These are phyloP conservation scores for Epichloe gansuensis DNA, from an alignment of 2,329 filamentous ascomycete genomes.

Conservation along the genomic window DNA sequence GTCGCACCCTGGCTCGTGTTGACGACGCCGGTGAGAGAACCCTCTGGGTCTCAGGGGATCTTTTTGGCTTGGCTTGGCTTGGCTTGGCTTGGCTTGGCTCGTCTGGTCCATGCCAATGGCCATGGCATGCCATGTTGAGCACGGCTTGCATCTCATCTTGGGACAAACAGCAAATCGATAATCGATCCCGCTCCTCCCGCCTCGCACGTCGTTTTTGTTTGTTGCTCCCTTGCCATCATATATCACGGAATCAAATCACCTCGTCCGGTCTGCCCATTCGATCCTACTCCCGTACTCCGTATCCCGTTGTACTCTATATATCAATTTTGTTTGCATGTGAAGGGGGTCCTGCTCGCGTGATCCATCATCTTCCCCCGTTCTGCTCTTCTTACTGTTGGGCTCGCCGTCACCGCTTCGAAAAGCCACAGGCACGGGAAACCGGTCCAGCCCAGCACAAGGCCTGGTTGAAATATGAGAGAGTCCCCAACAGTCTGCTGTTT, in stretches of 20 bases:
- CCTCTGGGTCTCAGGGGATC: neutral
- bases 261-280: too few species aligned
- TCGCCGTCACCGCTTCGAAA: conserved; percentile 1
- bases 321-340: neutral
- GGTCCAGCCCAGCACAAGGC: neutral
- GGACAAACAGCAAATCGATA: too few species aligned
- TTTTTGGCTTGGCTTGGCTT: too few species aligned
- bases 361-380: neutral
- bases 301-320: neutral
- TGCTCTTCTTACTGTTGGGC: neutral
- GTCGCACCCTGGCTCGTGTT: conserved; percentile 4
- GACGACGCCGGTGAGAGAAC: neutral
- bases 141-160: too few species aligned
- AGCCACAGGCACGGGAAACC: too few species aligned
- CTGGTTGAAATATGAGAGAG: conserved; percentile 8
- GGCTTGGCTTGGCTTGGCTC: too few species aligned
- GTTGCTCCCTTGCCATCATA: too few species aligned
- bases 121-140: too few species aligned
- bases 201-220: too few species aligned
- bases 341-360: conserved; percentile 1
- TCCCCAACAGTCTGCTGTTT: neutral
- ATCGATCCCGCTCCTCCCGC: too few species aligned
- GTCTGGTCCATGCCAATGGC: too few species aligned
- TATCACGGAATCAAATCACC: too few species aligned
- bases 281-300: neutral